Evolutionary conservation across 306 rosid species (phyloP).

Genomic region (Acacia crassicarpa): DNA sequence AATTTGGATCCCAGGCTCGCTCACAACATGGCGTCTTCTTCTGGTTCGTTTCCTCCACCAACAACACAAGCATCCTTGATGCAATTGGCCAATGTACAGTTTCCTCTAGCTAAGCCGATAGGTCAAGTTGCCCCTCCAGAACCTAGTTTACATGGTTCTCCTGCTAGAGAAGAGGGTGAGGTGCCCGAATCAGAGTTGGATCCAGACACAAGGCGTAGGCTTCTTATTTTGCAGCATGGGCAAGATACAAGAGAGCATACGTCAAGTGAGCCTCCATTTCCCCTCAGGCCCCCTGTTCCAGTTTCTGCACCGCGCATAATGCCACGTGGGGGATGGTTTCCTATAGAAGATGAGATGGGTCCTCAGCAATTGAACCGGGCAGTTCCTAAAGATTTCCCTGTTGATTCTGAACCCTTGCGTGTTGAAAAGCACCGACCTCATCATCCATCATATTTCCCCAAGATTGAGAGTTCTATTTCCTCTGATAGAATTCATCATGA

Average conservation of each 20-base stretch:
- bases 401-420: slow-evolving; percentile 68
- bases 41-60: slow-evolving; percentile 64
- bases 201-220: slow-evolving; percentile 99
- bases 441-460: slow-evolving; percentile 71
- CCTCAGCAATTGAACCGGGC: slow-evolving; percentile 60
- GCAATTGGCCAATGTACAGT: slow-evolving; percentile 58
- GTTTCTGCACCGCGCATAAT: slow-evolving; percentile 63
- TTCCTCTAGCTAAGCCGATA: slow-evolving; percentile 61
- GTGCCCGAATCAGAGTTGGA: slow-evolving; percentile 98
- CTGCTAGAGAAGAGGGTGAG: slow-evolving; percentile 99
- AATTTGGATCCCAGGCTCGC: slow-evolving; percentile 67
- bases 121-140: slow-evolving; percentile 63
- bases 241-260: slow-evolving; percentile 83
- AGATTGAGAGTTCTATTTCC: slow-evolving; percentile 65
- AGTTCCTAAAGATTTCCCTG: slow-evolving; percentile 70
- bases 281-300: slow-evolving; percentile 62
- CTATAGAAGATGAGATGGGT: slow-evolving; percentile 88
- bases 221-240: slow-evolving; percentile 98
- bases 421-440: slow-evolving; percentile 74
- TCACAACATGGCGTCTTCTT: slow-evolving; percentile 50
- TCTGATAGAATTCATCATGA: slow-evolving; percentile 79
- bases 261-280: slow-evolving; percentile 72
- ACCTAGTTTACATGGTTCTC: slow-evolving; percentile 82
- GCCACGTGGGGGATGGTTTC: slow-evolving; percentile 76
- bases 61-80: slow-evolving; percentile 53